Evolutionary conservation across 495 filamentous ascomycete species (phyloP).

Genomic region (Penicillium riverlandense): DNA sequence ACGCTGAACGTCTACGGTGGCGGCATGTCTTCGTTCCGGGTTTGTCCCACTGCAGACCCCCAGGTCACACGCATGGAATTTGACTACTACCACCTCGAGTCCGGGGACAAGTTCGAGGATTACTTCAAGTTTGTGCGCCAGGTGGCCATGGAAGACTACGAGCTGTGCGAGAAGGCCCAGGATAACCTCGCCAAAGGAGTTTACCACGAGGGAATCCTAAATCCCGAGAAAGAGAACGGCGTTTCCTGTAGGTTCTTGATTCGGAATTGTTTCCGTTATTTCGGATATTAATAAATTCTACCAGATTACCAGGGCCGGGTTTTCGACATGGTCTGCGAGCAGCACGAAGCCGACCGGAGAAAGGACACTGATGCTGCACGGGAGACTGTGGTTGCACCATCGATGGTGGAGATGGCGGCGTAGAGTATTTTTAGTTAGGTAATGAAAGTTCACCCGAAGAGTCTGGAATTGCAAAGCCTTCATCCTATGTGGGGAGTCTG

Average conservation of each 20-base stretch:
- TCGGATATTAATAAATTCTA: neutral
- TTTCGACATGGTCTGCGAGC: slow-evolving; percentile 44
- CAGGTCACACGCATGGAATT: slow-evolving; percentile 54
- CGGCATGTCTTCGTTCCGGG: slow-evolving; percentile 53
- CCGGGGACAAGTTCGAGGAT: slow-evolving; percentile 50
- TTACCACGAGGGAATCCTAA: slow-evolving; percentile 52
- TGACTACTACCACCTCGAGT: slow-evolving; percentile 50
- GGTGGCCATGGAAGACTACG: slow-evolving; percentile 53
- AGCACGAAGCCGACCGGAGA: slow-evolving; percentile 33
- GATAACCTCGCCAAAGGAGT: slow-evolving; percentile 47
- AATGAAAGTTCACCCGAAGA: neutral
- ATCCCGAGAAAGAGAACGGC: slow-evolving; percentile 51
- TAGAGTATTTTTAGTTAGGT: slow-evolving; percentile 5
- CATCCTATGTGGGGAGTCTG: too few relatives aligned
- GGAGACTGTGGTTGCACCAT: slow-evolving; percentile 6
- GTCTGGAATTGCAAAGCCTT: too few relatives aligned
- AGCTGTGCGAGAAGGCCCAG: slow-evolving; percentile 54
- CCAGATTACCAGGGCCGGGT: slow-evolving; percentile 50
- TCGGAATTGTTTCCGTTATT: neutral
- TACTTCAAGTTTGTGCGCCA: slow-evolving; percentile 55
- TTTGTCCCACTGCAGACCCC: slow-evolving; percentile 47
- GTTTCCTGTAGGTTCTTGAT: slow-evolving; percentile 40
- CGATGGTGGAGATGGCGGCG: slow-evolving; percentile 16
- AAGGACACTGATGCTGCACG: slow-evolving; percentile 2
- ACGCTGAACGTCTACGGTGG: slow-evolving; percentile 56